Percentiles rank a stretch among this genome's conserved stretches.
These are phyloP conservation scores for Cutaneotrichosporon mucoides DNA, from an alignment of 1,284 basidiomycete species.

Conservation along the genomic window DNA sequence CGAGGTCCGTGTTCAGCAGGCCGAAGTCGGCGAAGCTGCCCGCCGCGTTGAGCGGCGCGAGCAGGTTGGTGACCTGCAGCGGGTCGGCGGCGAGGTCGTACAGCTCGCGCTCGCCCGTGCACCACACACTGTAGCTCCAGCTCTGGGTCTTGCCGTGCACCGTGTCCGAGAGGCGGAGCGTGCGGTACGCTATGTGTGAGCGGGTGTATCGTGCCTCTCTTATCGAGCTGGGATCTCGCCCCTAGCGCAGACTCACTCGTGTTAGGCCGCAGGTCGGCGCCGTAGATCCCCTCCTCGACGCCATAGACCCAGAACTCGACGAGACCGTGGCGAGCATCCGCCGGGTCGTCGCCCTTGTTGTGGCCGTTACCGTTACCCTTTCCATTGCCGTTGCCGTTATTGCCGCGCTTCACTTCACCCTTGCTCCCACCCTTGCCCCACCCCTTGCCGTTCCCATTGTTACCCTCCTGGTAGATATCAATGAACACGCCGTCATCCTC, in stretches of 20 bases:
- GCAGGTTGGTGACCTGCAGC: slow-evolving; percentile 33
- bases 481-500: slow-evolving; percentile 33
- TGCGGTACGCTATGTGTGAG: slow-evolving; percentile 27
- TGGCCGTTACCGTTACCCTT: no score
- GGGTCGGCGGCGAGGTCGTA: slow-evolving; percentile 37
- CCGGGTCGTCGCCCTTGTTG: no score
- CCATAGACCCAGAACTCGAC: slow-evolving; percentile 38
- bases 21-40: background rate
- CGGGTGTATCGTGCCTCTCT: no score
- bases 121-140: slow-evolving; percentile 39
- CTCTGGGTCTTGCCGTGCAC: slow-evolving; percentile 5
- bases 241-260: slow-evolving; percentile 18
- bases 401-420: no score
- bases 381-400: no score
- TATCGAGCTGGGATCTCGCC: background rate
- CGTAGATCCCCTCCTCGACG: slow-evolving; percentile 32
- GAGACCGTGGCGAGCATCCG: slow-evolving; percentile 19
- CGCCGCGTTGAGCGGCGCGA: background rate
- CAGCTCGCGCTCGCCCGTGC: slow-evolving; percentile 41
- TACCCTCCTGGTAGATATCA: slow-evolving; percentile 17
- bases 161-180: slow-evolving; percentile 30
- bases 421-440: no score
- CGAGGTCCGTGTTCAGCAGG: no score
- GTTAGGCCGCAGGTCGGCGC: slow-evolving; percentile 14
- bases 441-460: background rate